These are phyloP conservation scores for Diplodia corticola DNA, from an alignment of 2,329 filamentous ascomycete species.

Conservation along the genomic window DNA sequence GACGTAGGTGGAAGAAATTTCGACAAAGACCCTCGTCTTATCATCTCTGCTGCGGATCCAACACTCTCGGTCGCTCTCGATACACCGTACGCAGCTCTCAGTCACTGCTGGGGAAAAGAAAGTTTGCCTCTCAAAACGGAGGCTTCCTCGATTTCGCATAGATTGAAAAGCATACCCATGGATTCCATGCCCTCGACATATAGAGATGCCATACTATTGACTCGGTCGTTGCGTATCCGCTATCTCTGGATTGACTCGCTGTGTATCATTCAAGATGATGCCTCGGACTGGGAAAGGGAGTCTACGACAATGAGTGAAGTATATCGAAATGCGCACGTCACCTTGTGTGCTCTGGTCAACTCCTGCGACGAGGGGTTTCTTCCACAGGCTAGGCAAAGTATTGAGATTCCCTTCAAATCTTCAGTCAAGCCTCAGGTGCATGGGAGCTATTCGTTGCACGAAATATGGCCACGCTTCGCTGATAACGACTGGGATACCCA, in stretches of 20 bases:
- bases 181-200: slow-evolving; percentile 1
- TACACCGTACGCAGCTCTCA: slow-evolving; percentile 8
- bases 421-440: background rate
- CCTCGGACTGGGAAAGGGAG: slow-evolving; percentile 6
- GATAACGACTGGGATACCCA: no score
- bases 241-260: slow-evolving; percentile 27
- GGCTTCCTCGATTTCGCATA: background rate
- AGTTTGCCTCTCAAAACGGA: background rate
- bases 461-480: background rate
- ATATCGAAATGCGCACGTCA: background rate
- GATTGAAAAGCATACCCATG: background rate
- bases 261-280: slow-evolving; percentile 25
- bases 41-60: background rate
- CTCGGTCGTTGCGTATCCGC: background rate
- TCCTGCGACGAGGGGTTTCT: background rate
- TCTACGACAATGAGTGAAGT: background rate
- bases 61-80: background rate
- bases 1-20: background rate
- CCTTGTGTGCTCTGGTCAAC: background rate
- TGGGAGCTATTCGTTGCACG: background rate
- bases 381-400: background rate
- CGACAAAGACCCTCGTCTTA: background rate
- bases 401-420: background rate
- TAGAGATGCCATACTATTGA: slow-evolving; percentile 19
- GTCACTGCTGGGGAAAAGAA: slow-evolving; percentile 27